Evolutionary conservation across 768 basidiomycete genomes (phyloP), one percentile per base, ranked within the genome.

Genomic region (Suillus sp.): DNA sequence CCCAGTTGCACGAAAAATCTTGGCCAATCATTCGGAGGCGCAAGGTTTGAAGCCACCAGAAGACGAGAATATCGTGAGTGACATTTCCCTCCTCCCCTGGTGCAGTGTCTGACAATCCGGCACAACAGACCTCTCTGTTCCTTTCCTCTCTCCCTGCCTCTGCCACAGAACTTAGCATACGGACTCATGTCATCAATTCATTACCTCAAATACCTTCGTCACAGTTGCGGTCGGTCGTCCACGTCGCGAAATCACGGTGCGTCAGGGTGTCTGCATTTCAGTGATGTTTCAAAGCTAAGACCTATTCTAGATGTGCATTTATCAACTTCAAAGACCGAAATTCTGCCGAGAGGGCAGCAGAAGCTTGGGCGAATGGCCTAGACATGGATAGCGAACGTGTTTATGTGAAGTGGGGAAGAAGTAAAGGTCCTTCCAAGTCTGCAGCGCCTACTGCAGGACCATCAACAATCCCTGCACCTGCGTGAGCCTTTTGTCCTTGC

Each of bases 1-100:
- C 72, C 95, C 96, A 14, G 96, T 99, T 4, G 97, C 97, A 11
- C 86, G 85, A 65, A 97, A 95, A 77, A 95, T 99, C 50, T 72
- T 99, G 75, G 74, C 84, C 2, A 82, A 78, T n/a, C 86, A 93
- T 74, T 95, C 96, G 0, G 90, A 91, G 50, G 80, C 72, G 27
- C 87, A 91, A 70, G 96, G 96, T 0, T 79, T 99, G 60, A 88
- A 90, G 61, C 89, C 95, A 18, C 97, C 97, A 63, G 95, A 95
- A 65, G 97, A 99, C 74, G 72, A 81, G 60, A 84, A 86, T 10
- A 88, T 99, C 50, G 95, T 96, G 71, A 67, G 95, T 83, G 32
- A 61, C 66, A 40, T 35, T 53, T 27, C 35, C 60, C 37, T 14
- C 62, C 48, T 48, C 4, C 22, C 32, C n/a, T 9, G 8, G 42